Base-by-base conservation (phyloP, 2,329 filamentous ascomycete genomes). In the Zarea fungicola region DNA sequence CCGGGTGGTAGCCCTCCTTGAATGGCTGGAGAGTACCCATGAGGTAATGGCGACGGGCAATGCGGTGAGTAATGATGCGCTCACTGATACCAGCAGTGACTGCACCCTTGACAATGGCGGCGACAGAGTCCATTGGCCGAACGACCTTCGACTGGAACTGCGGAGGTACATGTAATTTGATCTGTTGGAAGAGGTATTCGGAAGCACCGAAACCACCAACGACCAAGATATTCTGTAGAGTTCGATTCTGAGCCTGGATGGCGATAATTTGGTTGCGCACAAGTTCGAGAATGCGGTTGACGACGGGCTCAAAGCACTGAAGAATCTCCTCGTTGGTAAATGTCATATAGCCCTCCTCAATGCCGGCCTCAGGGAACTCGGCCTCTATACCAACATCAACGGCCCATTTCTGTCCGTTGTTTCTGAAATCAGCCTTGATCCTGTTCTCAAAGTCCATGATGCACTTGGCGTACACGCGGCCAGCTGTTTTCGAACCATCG, bases 361-460 rank as follows among this genome's bases (percentile, higher is more conserved):
- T 97, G 58, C 90, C 91, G 26, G 93, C 93, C 65, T 97, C 93
- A 32, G 92, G 92, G 73, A 95, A 97, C 64, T 97, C 93, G 36
- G 92, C 90, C 75, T 99, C 93, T 61, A 99, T 97, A 63, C 93
- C 93, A 42, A 99, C 93, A 65, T 99, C 93, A 18, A 97, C 91
- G 37, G 93, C 93, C 93, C 93, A 97, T 69, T 97, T 97, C 70
- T 97, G 92, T 42, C 92, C 91, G 68, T 96, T 97, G 75, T 97
- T 97, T 56, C 93, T 84, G 84, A 99, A 99, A 69, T 97, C 93
- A 42, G 93, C 93, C 78, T 99, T 99, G 80, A 99, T 96, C 67
- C 93, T 80, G 80, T 97, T 97, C 75, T 99, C 93, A 62, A 99
- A 99, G 71, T 99, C 93, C 92, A 97, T 97, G 70, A 99, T 97